Evolutionary conservation across 148 eudicot genomes (phyloP).

Genomic region (Amaranthus cruentus): DNA sequence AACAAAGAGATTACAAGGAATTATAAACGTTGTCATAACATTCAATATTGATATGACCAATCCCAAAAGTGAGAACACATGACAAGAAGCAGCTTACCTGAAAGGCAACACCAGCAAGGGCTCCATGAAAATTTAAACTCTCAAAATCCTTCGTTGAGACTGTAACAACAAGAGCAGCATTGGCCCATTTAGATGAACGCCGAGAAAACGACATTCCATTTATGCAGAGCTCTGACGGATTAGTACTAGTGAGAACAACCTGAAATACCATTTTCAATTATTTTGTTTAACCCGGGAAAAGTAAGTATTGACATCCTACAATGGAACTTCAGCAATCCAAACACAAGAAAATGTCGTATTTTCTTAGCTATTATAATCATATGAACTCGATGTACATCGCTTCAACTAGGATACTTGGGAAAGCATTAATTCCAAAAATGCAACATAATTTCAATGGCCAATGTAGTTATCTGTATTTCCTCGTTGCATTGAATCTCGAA

Average conservation of each 20-base stretch:
- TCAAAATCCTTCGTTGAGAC: constrained; percentile 84
- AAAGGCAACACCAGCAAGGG: constrained; percentile 87
- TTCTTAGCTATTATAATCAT: no score
- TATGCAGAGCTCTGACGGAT: constrained; percentile 80
- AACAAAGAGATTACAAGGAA: not conserved
- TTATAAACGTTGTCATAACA: not conserved
- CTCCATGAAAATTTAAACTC: constrained; percentile 59
- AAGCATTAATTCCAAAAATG: no score
- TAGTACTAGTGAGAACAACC: constrained; percentile 97
- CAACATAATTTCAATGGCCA: no score
- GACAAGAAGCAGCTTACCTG: constrained; percentile 49
- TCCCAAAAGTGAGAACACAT: not conserved
- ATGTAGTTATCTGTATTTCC: no score
- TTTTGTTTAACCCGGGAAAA: not conserved
- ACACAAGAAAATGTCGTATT: not conserved
- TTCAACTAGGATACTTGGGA: no score
- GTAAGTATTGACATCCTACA: constrained; percentile 1
- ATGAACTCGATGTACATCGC: no score
- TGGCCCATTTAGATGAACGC: constrained; percentile 92
- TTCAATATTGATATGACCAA: not conserved
- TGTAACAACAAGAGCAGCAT: constrained; percentile 88
- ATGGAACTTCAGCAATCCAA: not conserved
- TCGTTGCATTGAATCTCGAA: no score
- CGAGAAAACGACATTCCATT: constrained; percentile 99
- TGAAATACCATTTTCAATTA: constrained; percentile 30